phyloP scores from a whole-genome alignment of 2,329 filamentous ascomycete genomes.

The Myotisia sp. region DNA sequence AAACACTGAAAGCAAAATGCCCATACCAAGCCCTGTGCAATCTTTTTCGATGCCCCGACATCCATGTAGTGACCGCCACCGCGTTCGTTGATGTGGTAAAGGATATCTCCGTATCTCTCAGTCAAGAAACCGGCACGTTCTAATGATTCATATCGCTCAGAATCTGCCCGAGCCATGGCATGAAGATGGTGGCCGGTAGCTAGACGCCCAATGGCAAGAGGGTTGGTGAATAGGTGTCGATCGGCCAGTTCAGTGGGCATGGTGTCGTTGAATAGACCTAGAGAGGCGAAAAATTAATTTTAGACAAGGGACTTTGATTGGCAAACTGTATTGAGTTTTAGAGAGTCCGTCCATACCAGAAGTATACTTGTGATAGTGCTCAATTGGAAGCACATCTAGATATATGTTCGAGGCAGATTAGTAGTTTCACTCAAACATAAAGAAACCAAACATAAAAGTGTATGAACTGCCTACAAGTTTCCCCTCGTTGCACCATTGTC shows the following conservation, averaged over 20 bases:
- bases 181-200: constrained; percentile 21
- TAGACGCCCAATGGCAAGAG: constrained; percentile 16
- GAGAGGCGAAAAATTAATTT: too few species aligned
- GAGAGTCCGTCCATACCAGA: constrained; percentile 11
- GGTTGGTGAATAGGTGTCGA: constrained; percentile 15
- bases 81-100: constrained; percentile 28
- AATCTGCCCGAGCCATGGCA: constrained; percentile 19
- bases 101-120: constrained; percentile 26
- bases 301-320: not conserved
- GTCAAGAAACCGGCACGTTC: constrained; percentile 30
- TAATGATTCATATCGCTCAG: constrained; percentile 29
- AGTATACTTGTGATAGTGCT: constrained; percentile 10
- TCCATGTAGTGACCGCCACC: constrained; percentile 38
- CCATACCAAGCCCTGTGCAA: constrained; percentile 24
- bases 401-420: not conserved
- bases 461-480: constrained; percentile 21
- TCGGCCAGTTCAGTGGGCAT: constrained; percentile 14
- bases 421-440: too few species aligned
- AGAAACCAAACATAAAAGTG: too few species aligned
- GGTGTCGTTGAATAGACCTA: constrained; percentile 13
- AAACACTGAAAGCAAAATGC: not conserved
- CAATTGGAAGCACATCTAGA: constrained; percentile 13
- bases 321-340: too few species aligned
- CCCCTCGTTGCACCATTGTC: constrained; percentile 35
- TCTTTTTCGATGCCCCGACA: constrained; percentile 30